phyloP scores from a whole-genome alignment of 148 eudicot species.

The Heliosperma pusillum region DNA sequence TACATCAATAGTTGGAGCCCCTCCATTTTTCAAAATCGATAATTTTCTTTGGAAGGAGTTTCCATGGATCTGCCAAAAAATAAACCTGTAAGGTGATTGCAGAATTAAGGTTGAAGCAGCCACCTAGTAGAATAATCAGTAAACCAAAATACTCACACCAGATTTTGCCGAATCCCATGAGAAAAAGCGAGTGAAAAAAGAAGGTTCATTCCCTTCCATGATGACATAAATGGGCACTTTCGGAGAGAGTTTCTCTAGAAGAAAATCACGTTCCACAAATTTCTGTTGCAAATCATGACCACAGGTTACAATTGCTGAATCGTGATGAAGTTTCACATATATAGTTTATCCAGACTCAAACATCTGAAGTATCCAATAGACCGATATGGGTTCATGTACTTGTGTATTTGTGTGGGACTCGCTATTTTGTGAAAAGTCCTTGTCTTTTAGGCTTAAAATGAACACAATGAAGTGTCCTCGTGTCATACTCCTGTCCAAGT shows the following conservation, averaged over 20 bases:
- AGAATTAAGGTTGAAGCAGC: neutral
- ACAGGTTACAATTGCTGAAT: slow-evolving; percentile 2
- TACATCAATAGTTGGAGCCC: slow-evolving; percentile 55
- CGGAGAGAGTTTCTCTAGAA: slow-evolving; percentile 64
- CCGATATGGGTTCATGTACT: too few relatives aligned
- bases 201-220: slow-evolving; percentile 86
- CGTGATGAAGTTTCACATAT: neutral
- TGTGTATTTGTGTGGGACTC: too few relatives aligned
- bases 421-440: too few relatives aligned
- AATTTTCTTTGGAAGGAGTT: slow-evolving; percentile 89
- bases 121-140: neutral
- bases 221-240: slow-evolving; percentile 69
- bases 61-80: slow-evolving; percentile 75
- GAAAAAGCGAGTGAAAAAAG: slow-evolving; percentile 89
- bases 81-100: slow-evolving; percentile 12
- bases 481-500: too few relatives aligned
- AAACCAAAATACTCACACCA: slow-evolving; percentile 44
- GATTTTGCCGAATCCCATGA: slow-evolving; percentile 81
- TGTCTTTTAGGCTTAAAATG: too few relatives aligned
- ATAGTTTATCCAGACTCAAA: too few relatives aligned
- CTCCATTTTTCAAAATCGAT: slow-evolving; percentile 65
- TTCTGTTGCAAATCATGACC: slow-evolving; percentile 47
- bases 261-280: slow-evolving; percentile 83
- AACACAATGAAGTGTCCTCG: too few relatives aligned
- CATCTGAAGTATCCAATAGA: too few relatives aligned